Base-by-base conservation (phyloP, 768 basidiomycete species). In the Tricholoma matsutake region DNA sequence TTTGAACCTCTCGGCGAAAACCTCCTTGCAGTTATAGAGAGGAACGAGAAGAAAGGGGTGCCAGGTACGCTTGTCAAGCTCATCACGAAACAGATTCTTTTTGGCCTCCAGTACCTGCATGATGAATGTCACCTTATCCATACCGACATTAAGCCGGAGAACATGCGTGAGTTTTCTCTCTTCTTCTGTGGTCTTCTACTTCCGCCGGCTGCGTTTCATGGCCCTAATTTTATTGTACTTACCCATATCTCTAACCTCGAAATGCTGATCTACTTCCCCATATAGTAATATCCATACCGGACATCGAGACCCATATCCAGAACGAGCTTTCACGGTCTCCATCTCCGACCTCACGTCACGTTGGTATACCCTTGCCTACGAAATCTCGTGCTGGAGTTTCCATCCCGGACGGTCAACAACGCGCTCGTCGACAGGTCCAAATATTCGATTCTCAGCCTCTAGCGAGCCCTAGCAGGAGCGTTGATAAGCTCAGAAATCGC, bases 101-200 rank as follows among this genome's bases (percentile, higher is more conserved):
- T 94, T 16, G 95, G 94, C 28, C 80, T 96, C 60, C 87, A 95
- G 71, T 97, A 95, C 72, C 84, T 97, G 11, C 95, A 97, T 67
- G 90, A 94, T 25, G 92, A 94, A 73, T 96, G 94, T 73, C 86
- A 92, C 69, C 83, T 96, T 43, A 92, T 96, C 28, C 95, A 97
- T 70, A 97, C 95, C 18, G 91, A 92, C 66, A 89, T 96, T 61
- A 96, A 97, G 75, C 95, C 94, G 58, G 95, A 97, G 80, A 97
- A 97, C 71, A 94, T 97, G 61, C 78, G 94, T 96, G 70, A 80
- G 93, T 51, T 45, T 25, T 25, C 58, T 31, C 55, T 61, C 63
- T 39, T 57, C 29, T 61, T 52, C 60, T 56, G 49, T 25, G 22
- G 22, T 25, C 22, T 25, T 25, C 39, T 62, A 61, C 10, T 63